phyloP scores from a whole-genome alignment of 345 rosid species.

The Nephelium lappaceum region DNA sequence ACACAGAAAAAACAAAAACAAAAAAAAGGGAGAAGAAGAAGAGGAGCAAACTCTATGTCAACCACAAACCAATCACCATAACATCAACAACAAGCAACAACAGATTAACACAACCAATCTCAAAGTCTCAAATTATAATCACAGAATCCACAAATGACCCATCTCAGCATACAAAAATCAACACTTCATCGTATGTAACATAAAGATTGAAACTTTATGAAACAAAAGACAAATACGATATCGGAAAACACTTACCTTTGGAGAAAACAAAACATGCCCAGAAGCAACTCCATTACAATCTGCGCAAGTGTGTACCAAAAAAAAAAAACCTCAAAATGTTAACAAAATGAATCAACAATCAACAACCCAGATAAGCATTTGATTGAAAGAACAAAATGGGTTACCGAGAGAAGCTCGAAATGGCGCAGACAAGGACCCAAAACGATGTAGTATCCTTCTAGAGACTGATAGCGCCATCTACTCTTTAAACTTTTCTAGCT shows the following conservation, averaged over 20 bases:
- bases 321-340: not conserved
- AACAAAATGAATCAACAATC: slow-evolving; percentile 6
- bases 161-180: not conserved
- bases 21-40: too few relatives aligned
- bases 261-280: slow-evolving; percentile 21
- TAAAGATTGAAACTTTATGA: not conserved
- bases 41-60: too few relatives aligned
- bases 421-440: slow-evolving; percentile 37
- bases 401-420: slow-evolving; percentile 27
- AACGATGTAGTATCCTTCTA: slow-evolving; percentile 34
- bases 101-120: not conserved
- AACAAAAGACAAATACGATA: not conserved
- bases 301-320: not conserved
- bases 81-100: not conserved
- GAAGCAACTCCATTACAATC: slow-evolving; percentile 6
- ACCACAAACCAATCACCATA: not conserved
- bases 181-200: not conserved
- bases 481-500: not conserved
- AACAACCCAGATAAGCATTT: slow-evolving; percentile 9
- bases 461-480: slow-evolving; percentile 53
- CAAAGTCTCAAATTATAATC: not conserved
- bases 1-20: not conserved
- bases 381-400: not conserved
- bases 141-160: not conserved
- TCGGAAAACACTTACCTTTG: slow-evolving; percentile 23